These are phyloP conservation scores for Carex arenaria DNA, from an alignment of 202 grass and related monocot species.

Conservation along the genomic window DNA sequence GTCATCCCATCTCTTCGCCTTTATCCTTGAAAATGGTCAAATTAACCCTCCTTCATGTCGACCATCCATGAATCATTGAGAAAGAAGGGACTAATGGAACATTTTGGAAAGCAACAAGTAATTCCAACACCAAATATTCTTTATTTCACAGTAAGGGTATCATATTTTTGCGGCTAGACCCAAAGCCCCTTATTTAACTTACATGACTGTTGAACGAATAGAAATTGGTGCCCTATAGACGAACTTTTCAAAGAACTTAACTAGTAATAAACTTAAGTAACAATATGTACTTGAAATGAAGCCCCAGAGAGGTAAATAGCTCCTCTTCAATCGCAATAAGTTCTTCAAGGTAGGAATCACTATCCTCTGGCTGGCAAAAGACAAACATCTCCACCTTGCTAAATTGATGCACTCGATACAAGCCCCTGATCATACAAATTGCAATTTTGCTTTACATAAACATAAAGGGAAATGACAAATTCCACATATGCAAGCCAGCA, in stretches of 20 bases:
- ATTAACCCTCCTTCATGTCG: not conserved
- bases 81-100: not conserved
- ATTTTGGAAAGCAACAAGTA: not conserved
- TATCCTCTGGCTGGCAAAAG: conserved; percentile 82
- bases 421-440: conserved; percentile 49
- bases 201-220: not conserved
- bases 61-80: not conserved
- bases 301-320: conserved; percentile 80
- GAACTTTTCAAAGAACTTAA: not conserved
- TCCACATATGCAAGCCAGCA: not conserved
- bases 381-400: conserved; percentile 99
- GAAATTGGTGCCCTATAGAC: not conserved
- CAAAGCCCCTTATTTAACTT: not conserved
- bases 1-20: not conserved
- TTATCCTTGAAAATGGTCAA: not conserved
- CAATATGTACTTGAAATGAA: conserved; percentile 82
- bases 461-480: not conserved
- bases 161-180: not conserved
- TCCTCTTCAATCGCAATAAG: conserved; percentile 90
- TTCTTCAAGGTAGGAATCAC: conserved; percentile 76
- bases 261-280: not conserved
- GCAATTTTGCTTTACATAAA: not conserved
- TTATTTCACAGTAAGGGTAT: not conserved
- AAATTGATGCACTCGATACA: conserved; percentile 97
- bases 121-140: not conserved